A percentile compares a stretch with the other conserved stretches of the same genome.
phyloP scores from a whole-genome alignment of 2,329 filamentous ascomycete species.

The Ophiostoma perfectum region DNA sequence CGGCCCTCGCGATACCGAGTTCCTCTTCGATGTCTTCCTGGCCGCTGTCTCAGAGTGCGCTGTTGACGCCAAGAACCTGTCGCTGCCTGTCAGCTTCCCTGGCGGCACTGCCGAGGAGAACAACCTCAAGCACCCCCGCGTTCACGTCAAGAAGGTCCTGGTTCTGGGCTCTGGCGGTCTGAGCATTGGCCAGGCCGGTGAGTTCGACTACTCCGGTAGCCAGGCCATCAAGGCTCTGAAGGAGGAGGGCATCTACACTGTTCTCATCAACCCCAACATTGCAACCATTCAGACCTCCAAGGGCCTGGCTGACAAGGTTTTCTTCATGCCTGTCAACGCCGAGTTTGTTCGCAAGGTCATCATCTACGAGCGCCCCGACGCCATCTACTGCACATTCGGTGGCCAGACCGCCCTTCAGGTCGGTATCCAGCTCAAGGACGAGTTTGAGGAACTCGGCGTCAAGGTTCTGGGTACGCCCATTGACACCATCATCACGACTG shows the following conservation, averaged over 20 bases:
- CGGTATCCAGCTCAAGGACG: constrained; percentile 94
- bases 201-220: constrained; percentile 97
- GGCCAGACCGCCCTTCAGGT: constrained; percentile 96
- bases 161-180: constrained; percentile 91
- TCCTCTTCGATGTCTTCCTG: constrained; percentile 95
- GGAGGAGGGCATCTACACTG: constrained; percentile 95
- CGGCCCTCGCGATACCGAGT: constrained; percentile 91
- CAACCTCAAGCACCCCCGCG: constrained; percentile 65
- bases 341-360: constrained; percentile 99
- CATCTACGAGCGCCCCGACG: constrained; percentile 86
- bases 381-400: constrained; percentile 96
- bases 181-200: constrained; percentile 94
- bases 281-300: constrained; percentile 98
- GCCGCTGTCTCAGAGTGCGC: constrained; percentile 71
- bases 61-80: constrained; percentile 59
- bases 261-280: constrained; percentile 98
- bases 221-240: constrained; percentile 98
- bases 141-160: constrained; percentile 88
- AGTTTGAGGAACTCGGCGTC: constrained; percentile 87
- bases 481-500: constrained; percentile 96
- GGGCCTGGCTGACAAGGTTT: constrained; percentile 95
- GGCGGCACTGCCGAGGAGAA: constrained; percentile 79
- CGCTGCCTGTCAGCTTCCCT: constrained; percentile 75
- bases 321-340: constrained; percentile 93
- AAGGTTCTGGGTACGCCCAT: constrained; percentile 94